These are phyloP conservation scores for Yamagishiella unicocca DNA, from an alignment of 139 green algal genomes.

Conservation along the genomic window DNA sequence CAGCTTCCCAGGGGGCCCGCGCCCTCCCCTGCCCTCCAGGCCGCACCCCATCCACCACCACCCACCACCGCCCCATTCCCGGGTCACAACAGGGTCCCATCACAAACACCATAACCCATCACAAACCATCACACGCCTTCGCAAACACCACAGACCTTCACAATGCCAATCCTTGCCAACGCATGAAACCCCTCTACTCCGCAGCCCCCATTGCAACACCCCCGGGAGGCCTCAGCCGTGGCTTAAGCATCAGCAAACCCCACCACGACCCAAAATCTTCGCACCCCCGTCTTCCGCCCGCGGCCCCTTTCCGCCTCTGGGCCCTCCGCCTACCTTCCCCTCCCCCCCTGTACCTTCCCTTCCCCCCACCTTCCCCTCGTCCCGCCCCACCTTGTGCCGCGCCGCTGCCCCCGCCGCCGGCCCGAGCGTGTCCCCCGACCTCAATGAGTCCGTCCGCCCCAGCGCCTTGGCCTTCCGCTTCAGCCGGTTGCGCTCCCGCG, in stretches of 20 bases:
- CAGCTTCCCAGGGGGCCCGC: too few relatives aligned
- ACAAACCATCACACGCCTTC: background rate
- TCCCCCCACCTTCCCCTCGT: background rate
- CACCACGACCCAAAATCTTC: background rate
- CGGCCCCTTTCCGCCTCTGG: too few relatives aligned
- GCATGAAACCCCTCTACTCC: too few relatives aligned
- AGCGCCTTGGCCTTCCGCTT: constrained; percentile 87
- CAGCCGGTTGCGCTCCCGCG: constrained; percentile 87
- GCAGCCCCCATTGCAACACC: too few relatives aligned
- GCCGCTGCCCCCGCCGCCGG: background rate
- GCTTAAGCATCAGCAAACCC: background rate
- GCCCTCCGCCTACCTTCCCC: background rate
- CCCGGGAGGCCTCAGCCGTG: too few relatives aligned
- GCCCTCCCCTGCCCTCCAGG: too few relatives aligned
- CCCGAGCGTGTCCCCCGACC: constrained; percentile 25
- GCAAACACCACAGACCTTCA: too few relatives aligned
- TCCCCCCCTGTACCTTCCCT: background rate
- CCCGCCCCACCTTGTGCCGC: constrained; percentile 7
- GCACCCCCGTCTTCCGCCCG: background rate
- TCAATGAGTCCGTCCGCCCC: constrained; percentile 43
- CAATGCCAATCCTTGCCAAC: too few relatives aligned
- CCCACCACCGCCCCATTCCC: too few relatives aligned
- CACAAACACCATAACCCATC: too few relatives aligned
- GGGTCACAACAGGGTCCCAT: too few relatives aligned
- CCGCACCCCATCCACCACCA: too few relatives aligned